Percentiles rank a stretch among this genome's conserved stretches.
phyloP scores from a whole-genome alignment of 2,329 filamentous ascomycete species.

The Fusarium succisae region DNA sequence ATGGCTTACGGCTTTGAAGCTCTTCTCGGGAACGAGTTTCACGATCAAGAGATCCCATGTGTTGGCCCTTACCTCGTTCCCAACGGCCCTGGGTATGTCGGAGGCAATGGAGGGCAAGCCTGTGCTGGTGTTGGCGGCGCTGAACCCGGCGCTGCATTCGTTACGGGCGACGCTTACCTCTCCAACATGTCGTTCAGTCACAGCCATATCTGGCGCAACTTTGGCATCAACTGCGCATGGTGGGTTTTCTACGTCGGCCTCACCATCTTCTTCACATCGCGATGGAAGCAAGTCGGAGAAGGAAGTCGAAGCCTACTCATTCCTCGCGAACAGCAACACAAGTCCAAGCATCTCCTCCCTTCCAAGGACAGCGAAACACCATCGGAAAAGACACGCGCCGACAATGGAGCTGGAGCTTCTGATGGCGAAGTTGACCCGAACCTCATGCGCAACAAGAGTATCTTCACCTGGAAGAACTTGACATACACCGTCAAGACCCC shows the following conservation, averaged over 20 bases:
- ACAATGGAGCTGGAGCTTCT: not conserved
- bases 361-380: constrained; percentile 60
- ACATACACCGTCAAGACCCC: constrained; percentile 73
- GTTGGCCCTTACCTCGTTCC: constrained; percentile 61
- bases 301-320: constrained; percentile 67
- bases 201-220: constrained; percentile 65
- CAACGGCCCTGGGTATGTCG: constrained; percentile 56
- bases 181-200: constrained; percentile 62
- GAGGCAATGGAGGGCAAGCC: constrained; percentile 52
- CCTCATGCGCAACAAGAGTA: constrained; percentile 69
- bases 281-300: constrained; percentile 64
- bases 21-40: constrained; percentile 76
- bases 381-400: not conserved
- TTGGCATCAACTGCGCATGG: constrained; percentile 70
- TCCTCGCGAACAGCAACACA: constrained; percentile 66
- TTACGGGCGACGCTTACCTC: constrained; percentile 68
- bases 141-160: constrained; percentile 54
- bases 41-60: constrained; percentile 62
- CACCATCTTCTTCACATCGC: constrained; percentile 65
- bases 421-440: constrained; percentile 42
- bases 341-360: constrained; percentile 41
- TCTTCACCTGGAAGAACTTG: constrained; percentile 80
- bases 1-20: constrained; percentile 76
- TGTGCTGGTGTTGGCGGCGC: constrained; percentile 70
- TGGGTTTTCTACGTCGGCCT: constrained; percentile 67